phyloP scores from a whole-genome alignment of 495 filamentous ascomycete genomes.

The Penicillium simplicissimum region DNA sequence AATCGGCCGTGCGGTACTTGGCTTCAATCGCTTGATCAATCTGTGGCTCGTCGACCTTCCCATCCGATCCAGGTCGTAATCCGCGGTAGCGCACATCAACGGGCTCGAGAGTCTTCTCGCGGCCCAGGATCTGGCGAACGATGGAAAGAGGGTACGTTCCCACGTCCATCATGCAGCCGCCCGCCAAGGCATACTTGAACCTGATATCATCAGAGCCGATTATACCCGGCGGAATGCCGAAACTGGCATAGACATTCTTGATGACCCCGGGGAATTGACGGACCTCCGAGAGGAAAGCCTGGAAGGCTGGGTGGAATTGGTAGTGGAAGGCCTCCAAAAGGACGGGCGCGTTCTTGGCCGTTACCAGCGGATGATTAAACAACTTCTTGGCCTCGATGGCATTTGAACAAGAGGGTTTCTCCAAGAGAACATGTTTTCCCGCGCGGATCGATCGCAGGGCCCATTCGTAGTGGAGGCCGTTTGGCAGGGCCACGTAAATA shows the following conservation, averaged over 20 bases:
- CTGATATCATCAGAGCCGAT: constrained; percentile 52
- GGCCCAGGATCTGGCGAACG: constrained; percentile 41
- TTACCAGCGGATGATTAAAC: constrained; percentile 37
- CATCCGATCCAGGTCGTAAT: background rate
- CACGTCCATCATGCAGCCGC: constrained; percentile 61
- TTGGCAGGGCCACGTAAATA: constrained; percentile 54
- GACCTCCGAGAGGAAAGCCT: constrained; percentile 46
- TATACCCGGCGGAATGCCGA: constrained; percentile 15
- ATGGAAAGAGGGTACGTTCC: constrained; percentile 51
- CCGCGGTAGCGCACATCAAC: background rate
- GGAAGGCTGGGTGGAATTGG: constrained; percentile 58
- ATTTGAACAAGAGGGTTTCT: constrained; percentile 50
- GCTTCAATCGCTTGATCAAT: background rate
- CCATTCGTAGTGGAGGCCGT: constrained; percentile 50
- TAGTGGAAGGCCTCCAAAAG: constrained; percentile 63
- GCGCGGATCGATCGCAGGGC: constrained; percentile 37
- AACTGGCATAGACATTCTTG: constrained; percentile 12
- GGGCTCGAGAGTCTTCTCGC: constrained; percentile 28
- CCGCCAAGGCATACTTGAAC: constrained; percentile 52
- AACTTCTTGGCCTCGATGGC: constrained; percentile 38
- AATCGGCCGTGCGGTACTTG: background rate
- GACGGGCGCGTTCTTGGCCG: constrained; percentile 32
- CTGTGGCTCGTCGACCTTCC: background rate
- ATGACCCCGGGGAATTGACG: constrained; percentile 5
- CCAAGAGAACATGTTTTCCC: constrained; percentile 52